A percentile compares a stretch with the other conserved stretches of the same genome.
phyloP scores from a whole-genome alignment of 2,329 filamentous ascomycete genomes.

The Phialophora macrospora region DNA sequence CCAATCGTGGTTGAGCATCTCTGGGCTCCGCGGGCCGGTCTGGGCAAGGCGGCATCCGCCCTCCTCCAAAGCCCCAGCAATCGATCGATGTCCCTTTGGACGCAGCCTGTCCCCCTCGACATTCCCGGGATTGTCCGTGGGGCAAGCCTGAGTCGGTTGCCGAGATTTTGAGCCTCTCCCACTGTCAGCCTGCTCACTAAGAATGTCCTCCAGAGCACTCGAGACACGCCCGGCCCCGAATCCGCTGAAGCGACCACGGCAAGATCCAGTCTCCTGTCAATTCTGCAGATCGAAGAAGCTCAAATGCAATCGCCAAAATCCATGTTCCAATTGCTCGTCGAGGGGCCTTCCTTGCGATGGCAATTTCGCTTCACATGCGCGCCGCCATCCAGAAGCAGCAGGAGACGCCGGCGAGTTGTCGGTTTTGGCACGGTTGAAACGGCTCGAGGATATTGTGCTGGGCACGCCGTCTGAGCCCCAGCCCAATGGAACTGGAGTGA shows the following conservation, averaged over 20 bases:
- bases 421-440: constrained; percentile 32
- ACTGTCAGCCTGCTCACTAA: neutral
- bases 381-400: neutral
- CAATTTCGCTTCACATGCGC: constrained; percentile 10
- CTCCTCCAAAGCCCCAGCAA: neutral
- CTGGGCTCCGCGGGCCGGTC: neutral
- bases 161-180: neutral
- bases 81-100: neutral
- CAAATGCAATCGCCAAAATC: constrained; percentile 59
- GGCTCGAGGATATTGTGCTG: constrained; percentile 37
- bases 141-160: neutral
- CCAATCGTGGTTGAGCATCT: neutral
- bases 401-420: constrained; percentile 26
- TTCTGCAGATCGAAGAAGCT: constrained; percentile 53
- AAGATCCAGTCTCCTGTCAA: constrained; percentile 49
- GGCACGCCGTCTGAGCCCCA: constrained; percentile 13
- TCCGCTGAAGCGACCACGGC: constrained; percentile 38
- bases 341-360: constrained; percentile 42
- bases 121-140: neutral
- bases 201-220: neutral
- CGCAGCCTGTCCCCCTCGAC: neutral
- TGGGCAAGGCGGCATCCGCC: too few species aligned
- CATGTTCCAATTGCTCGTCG: constrained; percentile 55
- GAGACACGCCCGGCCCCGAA: constrained; percentile 17
- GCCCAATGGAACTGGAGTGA: neutral